Conservation (phyloP, 129 eudicot species). For the Lonicera japonica region DNA sequence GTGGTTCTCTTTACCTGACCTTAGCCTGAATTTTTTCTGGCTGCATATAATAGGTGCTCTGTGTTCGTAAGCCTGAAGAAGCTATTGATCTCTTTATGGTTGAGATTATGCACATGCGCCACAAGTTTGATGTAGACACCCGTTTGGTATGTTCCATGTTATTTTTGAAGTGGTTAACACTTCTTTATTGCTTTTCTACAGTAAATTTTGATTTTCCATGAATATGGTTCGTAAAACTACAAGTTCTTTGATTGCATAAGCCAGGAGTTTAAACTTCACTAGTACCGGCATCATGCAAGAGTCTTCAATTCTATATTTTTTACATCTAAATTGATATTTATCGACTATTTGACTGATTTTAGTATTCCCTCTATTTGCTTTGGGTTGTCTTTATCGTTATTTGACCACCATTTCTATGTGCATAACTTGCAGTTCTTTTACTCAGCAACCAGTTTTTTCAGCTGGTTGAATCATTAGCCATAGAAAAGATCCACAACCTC, state of each 20-base stretch:
- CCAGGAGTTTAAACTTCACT: no score
- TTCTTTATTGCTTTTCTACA: background rate
- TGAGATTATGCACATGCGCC: constrained; percentile 99
- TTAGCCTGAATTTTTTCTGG: background rate
- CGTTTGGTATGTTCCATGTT: constrained; percentile 56
- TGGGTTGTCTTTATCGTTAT: background rate
- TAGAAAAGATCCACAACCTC: no score
- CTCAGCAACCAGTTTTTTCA: no score
- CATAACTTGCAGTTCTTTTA: no score
- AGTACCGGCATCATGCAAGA: background rate
- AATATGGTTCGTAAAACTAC: no score
- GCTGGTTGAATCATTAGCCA: no score
- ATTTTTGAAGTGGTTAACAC: background rate
- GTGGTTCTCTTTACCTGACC: background rate
- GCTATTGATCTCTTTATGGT: constrained; percentile 95
- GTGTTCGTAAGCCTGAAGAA: constrained; percentile 89
- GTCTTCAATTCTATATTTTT: no score
- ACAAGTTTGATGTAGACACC: constrained; percentile 98
- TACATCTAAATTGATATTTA: background rate
- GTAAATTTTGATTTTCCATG: no score
- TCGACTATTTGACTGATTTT: background rate
- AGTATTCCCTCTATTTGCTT: no score
- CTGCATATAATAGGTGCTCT: constrained; percentile 57
- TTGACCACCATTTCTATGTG: no score
- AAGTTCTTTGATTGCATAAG: no score